These are phyloP conservation scores for Phoma sp. DNA, from an alignment of 2,329 filamentous ascomycete genomes.

Conservation along the genomic window DNA sequence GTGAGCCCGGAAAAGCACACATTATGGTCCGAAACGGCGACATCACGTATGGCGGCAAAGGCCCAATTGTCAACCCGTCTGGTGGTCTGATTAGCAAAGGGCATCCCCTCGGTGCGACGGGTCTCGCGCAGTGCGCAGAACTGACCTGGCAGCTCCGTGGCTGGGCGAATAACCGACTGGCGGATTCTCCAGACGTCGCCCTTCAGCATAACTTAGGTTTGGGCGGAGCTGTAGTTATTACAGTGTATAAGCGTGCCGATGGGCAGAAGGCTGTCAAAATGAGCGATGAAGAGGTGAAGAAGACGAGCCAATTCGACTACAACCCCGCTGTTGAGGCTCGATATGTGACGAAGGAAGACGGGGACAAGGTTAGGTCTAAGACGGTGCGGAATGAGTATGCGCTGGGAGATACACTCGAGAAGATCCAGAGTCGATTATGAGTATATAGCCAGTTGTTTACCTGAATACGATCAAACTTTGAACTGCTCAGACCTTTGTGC, in stretches of 20 bases:
- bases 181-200: conserved; percentile 71
- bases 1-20: conserved; percentile 82
- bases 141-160: conserved; percentile 93
- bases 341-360: conserved; percentile 82
- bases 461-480: too few species aligned
- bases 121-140: conserved; percentile 92
- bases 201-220: conserved; percentile 93
- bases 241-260: conserved; percentile 86
- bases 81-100: conserved; percentile 95
- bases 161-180: conserved; percentile 89
- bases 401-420: conserved; percentile 74
- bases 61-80: conserved; percentile 83
- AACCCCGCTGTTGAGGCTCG: conserved; percentile 90
- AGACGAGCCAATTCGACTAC: conserved; percentile 76
- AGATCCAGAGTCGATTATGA: conserved; percentile 73
- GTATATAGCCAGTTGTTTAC: background rate
- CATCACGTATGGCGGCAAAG: conserved; percentile 85
- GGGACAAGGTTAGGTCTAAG: conserved; percentile 73
- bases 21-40: conserved; percentile 86
- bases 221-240: conserved; percentile 87
- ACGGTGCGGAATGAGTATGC: conserved; percentile 72
- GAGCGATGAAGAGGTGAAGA: conserved; percentile 69
- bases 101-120: conserved; percentile 90
- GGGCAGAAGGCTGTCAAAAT: conserved; percentile 69
- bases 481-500: background rate